phyloP scores from a whole-genome alignment of 2,329 filamentous ascomycete species.

The Fonsecaea erecta region DNA sequence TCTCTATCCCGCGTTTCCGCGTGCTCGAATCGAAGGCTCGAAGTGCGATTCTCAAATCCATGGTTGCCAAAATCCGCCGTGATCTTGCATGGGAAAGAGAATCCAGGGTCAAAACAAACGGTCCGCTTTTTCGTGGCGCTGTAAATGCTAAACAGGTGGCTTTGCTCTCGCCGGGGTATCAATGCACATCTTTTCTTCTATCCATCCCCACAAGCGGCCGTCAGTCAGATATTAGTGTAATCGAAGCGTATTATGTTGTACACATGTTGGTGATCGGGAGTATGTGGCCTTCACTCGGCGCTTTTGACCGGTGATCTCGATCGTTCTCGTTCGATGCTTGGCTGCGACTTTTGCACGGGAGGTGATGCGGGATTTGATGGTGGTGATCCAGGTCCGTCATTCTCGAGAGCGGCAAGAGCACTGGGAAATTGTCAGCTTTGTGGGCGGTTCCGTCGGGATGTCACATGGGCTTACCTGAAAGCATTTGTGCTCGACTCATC shows the following conservation, averaged over 20 bases:
- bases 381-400: conserved; percentile 54
- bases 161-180: conserved; percentile 36
- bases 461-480: conserved; percentile 75
- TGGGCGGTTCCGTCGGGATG: background rate
- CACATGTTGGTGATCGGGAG: conserved; percentile 29
- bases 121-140: conserved; percentile 27
- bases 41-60: conserved; percentile 18
- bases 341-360: conserved; percentile 52
- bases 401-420: conserved; percentile 54
- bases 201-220: conserved; percentile 36
- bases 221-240: conserved; percentile 34
- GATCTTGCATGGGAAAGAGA: conserved; percentile 16
- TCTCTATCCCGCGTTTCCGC: conserved; percentile 30
- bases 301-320: conserved; percentile 50
- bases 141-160: conserved; percentile 37
- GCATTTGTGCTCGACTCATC: conserved; percentile 79
- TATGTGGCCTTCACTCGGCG: conserved; percentile 28
- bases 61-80: conserved; percentile 21
- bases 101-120: conserved; percentile 19
- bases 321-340: conserved; percentile 49
- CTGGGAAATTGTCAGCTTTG: conserved; percentile 41
- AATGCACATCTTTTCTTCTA: conserved; percentile 35
- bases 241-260: conserved; percentile 37
- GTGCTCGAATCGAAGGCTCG: conserved; percentile 26
- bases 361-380: conserved; percentile 56